These are phyloP conservation scores for Phaeosphaeriaceae sp. DNA, from an alignment of 2,329 filamentous ascomycete species.

Conservation along the genomic window DNA sequence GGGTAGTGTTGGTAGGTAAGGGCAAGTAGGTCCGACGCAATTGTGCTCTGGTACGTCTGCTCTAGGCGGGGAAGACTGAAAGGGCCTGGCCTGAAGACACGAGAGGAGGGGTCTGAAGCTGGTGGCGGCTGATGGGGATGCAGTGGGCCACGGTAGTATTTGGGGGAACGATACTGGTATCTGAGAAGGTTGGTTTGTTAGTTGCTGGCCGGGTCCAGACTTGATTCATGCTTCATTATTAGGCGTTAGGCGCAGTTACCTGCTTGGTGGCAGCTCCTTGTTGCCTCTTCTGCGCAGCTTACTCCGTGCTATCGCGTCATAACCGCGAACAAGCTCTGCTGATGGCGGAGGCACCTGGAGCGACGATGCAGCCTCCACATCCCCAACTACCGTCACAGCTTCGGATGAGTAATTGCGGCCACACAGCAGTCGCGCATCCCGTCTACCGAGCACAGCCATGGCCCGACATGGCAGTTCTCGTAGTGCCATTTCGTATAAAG, in stretches of 20 bases:
- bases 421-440: conserved; percentile 33
- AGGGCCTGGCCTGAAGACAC: conserved; percentile 87
- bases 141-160: conserved; percentile 91
- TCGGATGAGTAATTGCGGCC: conserved; percentile 57
- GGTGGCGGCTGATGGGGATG: conserved; percentile 92
- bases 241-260: conserved; percentile 51
- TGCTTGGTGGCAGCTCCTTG: conserved; percentile 58
- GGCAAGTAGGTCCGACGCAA: conserved; percentile 86
- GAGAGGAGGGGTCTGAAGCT: conserved; percentile 83
- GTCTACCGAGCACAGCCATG: conserved; percentile 31
- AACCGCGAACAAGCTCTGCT: conserved; percentile 52
- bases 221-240: no score
- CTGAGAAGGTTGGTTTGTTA: conserved; percentile 53
- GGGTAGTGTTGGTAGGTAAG: conserved; percentile 86
- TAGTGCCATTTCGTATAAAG: conserved; percentile 40
- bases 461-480: conserved; percentile 44
- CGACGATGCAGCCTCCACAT: conserved; percentile 58
- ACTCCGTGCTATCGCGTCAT: conserved; percentile 57
- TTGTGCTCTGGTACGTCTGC: conserved; percentile 87
- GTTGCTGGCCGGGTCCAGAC: conserved; percentile 3
- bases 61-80: conserved; percentile 87
- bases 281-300: conserved; percentile 51
- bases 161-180: conserved; percentile 93
- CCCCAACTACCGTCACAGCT: conserved; percentile 49
- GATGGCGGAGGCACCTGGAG: conserved; percentile 48